A percentile compares a stretch with the other conserved stretches of the same genome.
phyloP scores from a whole-genome alignment of 176 grass and related monocot genomes.

The Triticum urartu region DNA sequence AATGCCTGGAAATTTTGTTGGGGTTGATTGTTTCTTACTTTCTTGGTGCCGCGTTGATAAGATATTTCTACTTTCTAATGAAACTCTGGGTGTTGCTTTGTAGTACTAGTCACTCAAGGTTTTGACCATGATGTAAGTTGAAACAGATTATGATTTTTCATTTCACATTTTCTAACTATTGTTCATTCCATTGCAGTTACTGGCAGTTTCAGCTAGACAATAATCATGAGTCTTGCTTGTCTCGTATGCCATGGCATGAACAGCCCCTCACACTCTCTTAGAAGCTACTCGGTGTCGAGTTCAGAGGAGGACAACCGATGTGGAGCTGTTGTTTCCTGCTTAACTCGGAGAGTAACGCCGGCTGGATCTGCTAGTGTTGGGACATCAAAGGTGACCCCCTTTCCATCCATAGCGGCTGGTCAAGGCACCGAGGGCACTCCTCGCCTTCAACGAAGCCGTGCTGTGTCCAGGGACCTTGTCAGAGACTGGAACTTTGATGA shows the following conservation, averaged over 20 bases:
- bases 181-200: slow-evolving; percentile 9
- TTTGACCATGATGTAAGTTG: not conserved
- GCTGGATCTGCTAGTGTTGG: slow-evolving; percentile 38
- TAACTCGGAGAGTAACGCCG: slow-evolving; percentile 47
- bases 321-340: slow-evolving; percentile 55
- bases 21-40: slow-evolving; percentile 7
- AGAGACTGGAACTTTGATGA: slow-evolving; percentile 96
- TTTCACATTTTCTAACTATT: slow-evolving; percentile 8
- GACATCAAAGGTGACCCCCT: slow-evolving; percentile 78
- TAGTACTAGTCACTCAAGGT: not conserved
- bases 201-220: slow-evolving; percentile 4
- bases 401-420: slow-evolving; percentile 51
- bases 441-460: slow-evolving; percentile 74
- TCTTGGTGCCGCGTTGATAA: not conserved
- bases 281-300: slow-evolving; percentile 87
- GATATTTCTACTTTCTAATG: not conserved
- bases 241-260: slow-evolving; percentile 84
- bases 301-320: slow-evolving; percentile 80
- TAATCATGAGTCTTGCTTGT: slow-evolving; percentile 77
- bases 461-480: slow-evolving; percentile 87
- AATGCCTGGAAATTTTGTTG: not conserved
- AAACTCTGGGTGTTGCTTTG: not conserved
- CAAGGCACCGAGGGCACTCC: slow-evolving; percentile 54
- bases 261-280: slow-evolving; percentile 77
- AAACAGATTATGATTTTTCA: not conserved